Percentiles rank a stretch among this genome's conserved stretches.
These are phyloP conservation scores for Ganoderma resinaceum DNA, from an alignment of 1,284 basidiomycete species.

Conservation along the genomic window DNA sequence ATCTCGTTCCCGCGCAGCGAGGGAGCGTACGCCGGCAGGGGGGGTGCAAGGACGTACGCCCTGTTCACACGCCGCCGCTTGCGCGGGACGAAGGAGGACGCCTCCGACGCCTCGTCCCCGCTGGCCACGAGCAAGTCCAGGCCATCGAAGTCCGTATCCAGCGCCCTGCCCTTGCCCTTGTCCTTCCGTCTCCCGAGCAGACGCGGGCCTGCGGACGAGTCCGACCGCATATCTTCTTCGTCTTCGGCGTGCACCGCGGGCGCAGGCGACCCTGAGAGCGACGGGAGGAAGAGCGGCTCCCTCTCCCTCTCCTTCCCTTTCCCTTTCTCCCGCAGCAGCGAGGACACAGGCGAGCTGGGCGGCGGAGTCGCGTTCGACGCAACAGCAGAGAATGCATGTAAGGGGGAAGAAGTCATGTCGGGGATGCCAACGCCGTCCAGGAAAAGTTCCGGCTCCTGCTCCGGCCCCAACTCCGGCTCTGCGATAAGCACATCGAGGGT, in stretches of 20 bases:
- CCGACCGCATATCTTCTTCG: constrained; percentile 11
- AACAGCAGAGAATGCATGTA: neutral
- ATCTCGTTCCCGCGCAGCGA: constrained; percentile 2
- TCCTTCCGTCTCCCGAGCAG: constrained; percentile 8
- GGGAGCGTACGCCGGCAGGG: constrained; percentile 36
- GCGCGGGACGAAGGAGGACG: too few species aligned
- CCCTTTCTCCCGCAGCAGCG: neutral
- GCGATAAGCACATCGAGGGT: constrained; percentile 11
- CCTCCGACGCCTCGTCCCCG: neutral
- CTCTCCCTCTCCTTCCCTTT: constrained; percentile 17
- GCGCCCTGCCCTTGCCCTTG: constrained; percentile 25
- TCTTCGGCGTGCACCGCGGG: constrained; percentile 6
- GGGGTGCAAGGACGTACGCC: constrained; percentile 27
- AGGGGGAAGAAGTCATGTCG: neutral
- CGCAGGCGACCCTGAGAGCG: constrained; percentile 27
- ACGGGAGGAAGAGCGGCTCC: constrained; percentile 35
- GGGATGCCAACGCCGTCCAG: neutral
- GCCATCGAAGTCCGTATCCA: neutral
- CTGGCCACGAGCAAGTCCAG: constrained; percentile 10
- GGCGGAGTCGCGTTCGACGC: neutral
- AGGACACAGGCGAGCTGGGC: neutral
- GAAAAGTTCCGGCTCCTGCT: neutral
- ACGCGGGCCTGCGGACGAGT: neutral
- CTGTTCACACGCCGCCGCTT: neutral
- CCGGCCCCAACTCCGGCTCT: neutral